phyloP scores from a whole-genome alignment of 1,284 basidiomycete genomes.

The Porodaedalea pini region DNA sequence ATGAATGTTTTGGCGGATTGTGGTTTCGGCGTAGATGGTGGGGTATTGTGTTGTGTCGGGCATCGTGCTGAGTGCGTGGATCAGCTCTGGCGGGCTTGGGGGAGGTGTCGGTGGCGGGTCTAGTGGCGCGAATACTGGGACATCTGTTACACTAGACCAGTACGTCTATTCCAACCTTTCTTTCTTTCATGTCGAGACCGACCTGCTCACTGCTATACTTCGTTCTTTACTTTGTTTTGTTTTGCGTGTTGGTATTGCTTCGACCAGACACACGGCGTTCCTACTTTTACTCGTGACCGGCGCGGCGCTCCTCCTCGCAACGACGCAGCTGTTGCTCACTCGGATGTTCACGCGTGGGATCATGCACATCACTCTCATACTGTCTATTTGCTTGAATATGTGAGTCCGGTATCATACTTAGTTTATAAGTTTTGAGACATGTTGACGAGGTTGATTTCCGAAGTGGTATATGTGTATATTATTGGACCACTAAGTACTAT shows the following conservation, averaged over 20 bases:
- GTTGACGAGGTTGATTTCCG: constrained; percentile 5
- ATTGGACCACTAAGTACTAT: constrained; percentile 75
- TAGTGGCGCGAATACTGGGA: constrained; percentile 38
- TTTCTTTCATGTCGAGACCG: constrained; percentile 6
- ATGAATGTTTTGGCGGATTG: background rate
- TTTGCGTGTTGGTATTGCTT: constrained; percentile 22
- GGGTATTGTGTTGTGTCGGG: constrained; percentile 69
- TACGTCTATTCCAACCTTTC: constrained; percentile 28
- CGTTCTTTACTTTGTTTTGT: constrained; percentile 22
- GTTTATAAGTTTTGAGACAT: constrained; percentile 6
- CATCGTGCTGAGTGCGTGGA: constrained; percentile 60
- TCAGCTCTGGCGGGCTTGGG: constrained; percentile 60
- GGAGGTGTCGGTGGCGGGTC: constrained; percentile 56
- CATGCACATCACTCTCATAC: constrained; percentile 75
- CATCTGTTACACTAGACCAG: constrained; percentile 56
- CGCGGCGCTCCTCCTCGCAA: constrained; percentile 56
- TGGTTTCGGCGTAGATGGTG: constrained; percentile 41
- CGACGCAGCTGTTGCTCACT: constrained; percentile 61
- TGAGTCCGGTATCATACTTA: constrained; percentile 36
- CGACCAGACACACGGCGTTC: constrained; percentile 54
- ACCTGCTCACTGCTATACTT: too few species aligned
- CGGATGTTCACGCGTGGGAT: constrained; percentile 75
- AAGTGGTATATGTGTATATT: constrained; percentile 66
- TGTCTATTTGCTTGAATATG: constrained; percentile 73
- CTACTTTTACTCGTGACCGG: constrained; percentile 67